Conservation (phyloP, 2,329 filamentous ascomycete genomes). For the Trichoderma afroharzianum region DNA sequence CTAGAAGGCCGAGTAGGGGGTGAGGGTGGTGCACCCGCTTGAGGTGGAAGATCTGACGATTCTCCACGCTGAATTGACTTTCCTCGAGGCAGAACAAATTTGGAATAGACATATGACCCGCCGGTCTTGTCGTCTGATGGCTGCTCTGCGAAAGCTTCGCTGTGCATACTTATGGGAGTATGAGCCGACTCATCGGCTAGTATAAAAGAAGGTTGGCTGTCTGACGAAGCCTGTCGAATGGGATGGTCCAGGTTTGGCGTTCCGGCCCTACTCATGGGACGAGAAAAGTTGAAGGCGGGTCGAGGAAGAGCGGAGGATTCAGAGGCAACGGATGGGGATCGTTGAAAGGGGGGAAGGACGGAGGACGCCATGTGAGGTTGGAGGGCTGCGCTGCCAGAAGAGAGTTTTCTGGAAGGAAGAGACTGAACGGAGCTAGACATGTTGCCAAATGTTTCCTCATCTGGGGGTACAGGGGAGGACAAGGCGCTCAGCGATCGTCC, state of each 20-base stretch:
- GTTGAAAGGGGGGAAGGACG: slow-evolving; percentile 57
- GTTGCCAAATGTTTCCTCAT: slow-evolving; percentile 62
- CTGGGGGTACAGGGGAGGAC: slow-evolving; percentile 61
- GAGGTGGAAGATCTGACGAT: slow-evolving; percentile 50
- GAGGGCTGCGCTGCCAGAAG: slow-evolving; percentile 59
- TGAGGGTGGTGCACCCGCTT: slow-evolving; percentile 53
- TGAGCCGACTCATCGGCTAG: slow-evolving; percentile 62
- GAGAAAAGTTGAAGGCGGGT: slow-evolving; percentile 89
- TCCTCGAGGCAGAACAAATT: slow-evolving; percentile 78
- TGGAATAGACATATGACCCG: slow-evolving; percentile 81
- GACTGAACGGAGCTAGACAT: slow-evolving; percentile 56
- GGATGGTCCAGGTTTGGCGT: slow-evolving; percentile 57
- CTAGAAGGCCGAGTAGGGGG: slow-evolving; percentile 59
- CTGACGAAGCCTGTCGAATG: slow-evolving; percentile 60
- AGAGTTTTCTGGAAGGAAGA: slow-evolving; percentile 71
- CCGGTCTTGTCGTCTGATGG: slow-evolving; percentile 46
- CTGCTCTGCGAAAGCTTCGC: slow-evolving; percentile 60
- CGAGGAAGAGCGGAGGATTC: slow-evolving; percentile 71
- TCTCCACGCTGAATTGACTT: slow-evolving; percentile 71
- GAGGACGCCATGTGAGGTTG: slow-evolving; percentile 51
- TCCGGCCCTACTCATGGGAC: slow-evolving; percentile 74
- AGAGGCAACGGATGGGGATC: slow-evolving; percentile 82
- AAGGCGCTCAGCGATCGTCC: slow-evolving; percentile 56
- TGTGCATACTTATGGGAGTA: slow-evolving; percentile 69
- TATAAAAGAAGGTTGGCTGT: slow-evolving; percentile 63